phyloP scores from a whole-genome alignment of 2,329 filamentous ascomycete genomes.

The Pseudogymnoascus sp. region DNA sequence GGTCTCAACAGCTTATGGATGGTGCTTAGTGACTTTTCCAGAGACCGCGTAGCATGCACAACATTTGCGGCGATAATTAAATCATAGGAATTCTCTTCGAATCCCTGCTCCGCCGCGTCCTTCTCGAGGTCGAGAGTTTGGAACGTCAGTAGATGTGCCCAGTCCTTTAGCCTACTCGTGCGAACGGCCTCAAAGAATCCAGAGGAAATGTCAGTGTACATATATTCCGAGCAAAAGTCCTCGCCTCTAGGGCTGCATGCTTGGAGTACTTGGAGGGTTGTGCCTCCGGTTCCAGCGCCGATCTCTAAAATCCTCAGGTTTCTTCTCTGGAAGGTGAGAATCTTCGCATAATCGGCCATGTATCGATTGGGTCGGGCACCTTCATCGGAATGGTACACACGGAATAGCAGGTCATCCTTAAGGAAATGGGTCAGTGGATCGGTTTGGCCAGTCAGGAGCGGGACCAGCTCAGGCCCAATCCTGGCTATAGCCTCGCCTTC shows the following conservation, averaged over 20 bases:
- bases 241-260: not conserved
- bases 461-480: not conserved
- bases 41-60: conserved; percentile 30
- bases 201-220: conserved; percentile 20
- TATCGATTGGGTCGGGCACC: not conserved
- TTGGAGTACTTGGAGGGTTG: no score
- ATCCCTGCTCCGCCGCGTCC: conserved; percentile 25
- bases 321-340: not conserved
- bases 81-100: conserved; percentile 26
- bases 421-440: not conserved
- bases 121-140: conserved; percentile 26
- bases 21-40: conserved; percentile 18
- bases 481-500: not conserved
- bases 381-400: not conserved
- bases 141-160: not conserved
- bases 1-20: conserved; percentile 22
- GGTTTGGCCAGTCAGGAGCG: not conserved
- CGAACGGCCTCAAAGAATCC: conserved; percentile 26
- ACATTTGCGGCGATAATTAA: conserved; percentile 31
- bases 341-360: not conserved
- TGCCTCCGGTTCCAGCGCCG: no score
- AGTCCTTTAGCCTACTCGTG: not conserved
- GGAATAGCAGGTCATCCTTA: not conserved
- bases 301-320: no score
- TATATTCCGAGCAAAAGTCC: conserved; percentile 14